These are phyloP conservation scores for Paramecium bursaria DNA, from an alignment of 73 alveolate genomes.

Conservation along the genomic window DNA sequence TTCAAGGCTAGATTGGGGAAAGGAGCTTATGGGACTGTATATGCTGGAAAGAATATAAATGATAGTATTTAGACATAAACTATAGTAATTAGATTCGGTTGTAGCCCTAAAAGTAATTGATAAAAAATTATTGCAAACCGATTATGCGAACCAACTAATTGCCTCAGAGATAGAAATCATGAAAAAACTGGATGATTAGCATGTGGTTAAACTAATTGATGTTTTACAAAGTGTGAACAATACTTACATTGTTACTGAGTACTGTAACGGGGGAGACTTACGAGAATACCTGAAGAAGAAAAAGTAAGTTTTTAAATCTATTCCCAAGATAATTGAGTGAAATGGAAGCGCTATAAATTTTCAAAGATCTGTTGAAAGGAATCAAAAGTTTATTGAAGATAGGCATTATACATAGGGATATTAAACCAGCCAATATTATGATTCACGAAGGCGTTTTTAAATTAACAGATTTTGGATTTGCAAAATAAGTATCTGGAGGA, in stretches of 20 bases:
- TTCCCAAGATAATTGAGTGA: slow-evolving; percentile 38
- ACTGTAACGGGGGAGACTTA: slow-evolving; percentile 70
- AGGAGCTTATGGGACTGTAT: slow-evolving; percentile 72
- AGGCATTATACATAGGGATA: slow-evolving; percentile 67
- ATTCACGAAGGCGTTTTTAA: slow-evolving; percentile 53
- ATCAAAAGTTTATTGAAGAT: slow-evolving; percentile 45
- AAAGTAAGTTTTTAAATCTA: slow-evolving; percentile 5
- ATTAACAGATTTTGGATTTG: slow-evolving; percentile 67
- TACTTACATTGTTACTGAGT: slow-evolving; percentile 60
- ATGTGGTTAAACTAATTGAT: slow-evolving; percentile 32
- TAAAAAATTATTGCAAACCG: slow-evolving; percentile 25
- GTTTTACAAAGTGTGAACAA: slow-evolving; percentile 52
- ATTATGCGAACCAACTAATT: slow-evolving; percentile 49
- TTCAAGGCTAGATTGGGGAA: slow-evolving; percentile 63
- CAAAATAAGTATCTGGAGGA: slow-evolving; percentile 50
- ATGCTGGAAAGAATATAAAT: slow-evolving; percentile 43
- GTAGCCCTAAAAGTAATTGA: slow-evolving; percentile 49
- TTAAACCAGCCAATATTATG: slow-evolving; percentile 67
- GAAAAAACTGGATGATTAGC: slow-evolving; percentile 21
- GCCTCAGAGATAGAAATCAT: slow-evolving; percentile 56
- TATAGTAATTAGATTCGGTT: neutral
- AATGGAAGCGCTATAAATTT: slow-evolving; percentile 44
- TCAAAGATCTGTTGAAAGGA: slow-evolving; percentile 44
- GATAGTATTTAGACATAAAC: slow-evolving; percentile 32
- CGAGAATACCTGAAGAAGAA: slow-evolving; percentile 30